phyloP scores from a whole-genome alignment of 1,284 basidiomycete species.

The Apiotrichum laibachii region DNA sequence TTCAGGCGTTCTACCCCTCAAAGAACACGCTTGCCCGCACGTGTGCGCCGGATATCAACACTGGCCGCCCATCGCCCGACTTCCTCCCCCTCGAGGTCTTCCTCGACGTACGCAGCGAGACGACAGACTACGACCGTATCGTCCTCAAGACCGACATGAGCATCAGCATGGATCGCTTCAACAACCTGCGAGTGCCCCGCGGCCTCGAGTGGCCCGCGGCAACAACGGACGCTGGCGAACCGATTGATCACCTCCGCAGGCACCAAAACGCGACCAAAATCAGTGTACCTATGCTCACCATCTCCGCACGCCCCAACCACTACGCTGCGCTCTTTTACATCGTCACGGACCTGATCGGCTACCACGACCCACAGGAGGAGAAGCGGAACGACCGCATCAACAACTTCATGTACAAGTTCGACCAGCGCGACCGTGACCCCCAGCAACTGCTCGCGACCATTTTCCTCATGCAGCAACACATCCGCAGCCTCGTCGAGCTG shows the following conservation, averaged over 20 bases:
- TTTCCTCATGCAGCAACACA: constrained; percentile 67
- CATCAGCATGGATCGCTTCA: constrained; percentile 92
- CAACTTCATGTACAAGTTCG: constrained; percentile 82
- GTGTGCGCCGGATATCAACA: constrained; percentile 1
- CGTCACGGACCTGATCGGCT: constrained; percentile 81
- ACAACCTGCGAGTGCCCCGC: constrained; percentile 78
- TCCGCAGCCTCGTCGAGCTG: constrained; percentile 61
- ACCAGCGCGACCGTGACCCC: constrained; percentile 73
- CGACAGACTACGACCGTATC: constrained; percentile 78
- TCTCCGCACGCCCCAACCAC: constrained; percentile 82
- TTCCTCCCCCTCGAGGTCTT: constrained; percentile 83
- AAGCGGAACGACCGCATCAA: constrained; percentile 73
- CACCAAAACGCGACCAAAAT: constrained; percentile 81
- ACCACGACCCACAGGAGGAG: constrained; percentile 81
- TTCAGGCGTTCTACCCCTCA: constrained; percentile 84
- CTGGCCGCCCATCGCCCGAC: constrained; percentile 28
- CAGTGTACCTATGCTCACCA: constrained; percentile 78
- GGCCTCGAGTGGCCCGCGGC: constrained; percentile 54
- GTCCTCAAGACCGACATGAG: constrained; percentile 84
- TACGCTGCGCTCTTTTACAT: constrained; percentile 85
- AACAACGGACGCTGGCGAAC: constrained; percentile 48
- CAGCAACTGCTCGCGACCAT: constrained; percentile 66
- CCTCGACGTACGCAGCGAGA: constrained; percentile 78
- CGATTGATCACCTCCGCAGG: constrained; percentile 68
- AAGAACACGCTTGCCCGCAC: constrained; percentile 24